phyloP scores from a whole-genome alignment of 176 grass and related monocot genomes.

The Dactylis glomerata region DNA sequence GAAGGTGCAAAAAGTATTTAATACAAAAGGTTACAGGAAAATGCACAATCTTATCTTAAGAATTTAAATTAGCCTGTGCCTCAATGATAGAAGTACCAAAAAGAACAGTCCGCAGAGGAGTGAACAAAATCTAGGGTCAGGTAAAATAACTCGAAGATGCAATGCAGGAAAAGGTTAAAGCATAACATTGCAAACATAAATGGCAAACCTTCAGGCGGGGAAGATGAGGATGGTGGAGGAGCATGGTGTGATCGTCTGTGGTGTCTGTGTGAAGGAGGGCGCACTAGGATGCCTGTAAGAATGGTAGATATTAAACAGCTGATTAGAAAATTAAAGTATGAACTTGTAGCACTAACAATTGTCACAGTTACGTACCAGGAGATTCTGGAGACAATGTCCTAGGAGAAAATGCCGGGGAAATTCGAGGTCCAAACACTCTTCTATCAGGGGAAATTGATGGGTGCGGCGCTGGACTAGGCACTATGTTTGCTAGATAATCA shows the following conservation, averaged over 20 bases:
- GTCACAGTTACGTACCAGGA: constrained; percentile 51
- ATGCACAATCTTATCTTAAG: not conserved
- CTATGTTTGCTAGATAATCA: constrained; percentile 29
- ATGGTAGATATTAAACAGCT: not conserved
- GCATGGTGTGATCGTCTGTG: constrained; percentile 41
- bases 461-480: constrained; percentile 36
- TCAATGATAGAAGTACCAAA: not conserved
- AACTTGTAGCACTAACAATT: not conserved
- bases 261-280: constrained; percentile 42
- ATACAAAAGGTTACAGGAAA: not conserved
- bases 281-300: constrained; percentile 39
- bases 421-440: constrained; percentile 25
- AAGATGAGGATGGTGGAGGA: constrained; percentile 45
- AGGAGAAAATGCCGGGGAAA: constrained; percentile 52
- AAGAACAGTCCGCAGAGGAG: not conserved
- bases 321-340: constrained; percentile 21
- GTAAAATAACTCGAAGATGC: not conserved
- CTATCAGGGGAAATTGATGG: constrained; percentile 39
- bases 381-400: constrained; percentile 29
- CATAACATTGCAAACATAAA: not conserved
- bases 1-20: constrained; percentile 30
- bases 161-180: not conserved
- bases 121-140: not conserved
- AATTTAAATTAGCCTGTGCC: not conserved
- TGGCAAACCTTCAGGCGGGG: constrained; percentile 49